Evolutionary conservation across 345 rosid species (phyloP).

Genomic region (Turnera subulata): DNA sequence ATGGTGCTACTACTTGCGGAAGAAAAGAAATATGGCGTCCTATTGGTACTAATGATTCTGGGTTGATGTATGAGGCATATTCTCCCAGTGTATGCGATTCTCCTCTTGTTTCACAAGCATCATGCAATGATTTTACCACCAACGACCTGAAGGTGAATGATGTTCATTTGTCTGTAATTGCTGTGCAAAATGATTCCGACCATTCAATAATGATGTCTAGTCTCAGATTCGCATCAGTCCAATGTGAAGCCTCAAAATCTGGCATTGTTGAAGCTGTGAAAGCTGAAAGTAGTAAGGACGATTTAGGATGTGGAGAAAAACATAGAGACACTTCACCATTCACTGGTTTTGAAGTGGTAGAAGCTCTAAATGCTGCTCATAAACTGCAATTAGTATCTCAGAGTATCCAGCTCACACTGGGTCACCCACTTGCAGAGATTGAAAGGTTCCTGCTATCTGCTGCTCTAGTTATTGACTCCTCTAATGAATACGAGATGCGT

Average conservation of each 20-base stretch:
- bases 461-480: conserved; percentile 20
- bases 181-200: neutral
- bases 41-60: conserved; percentile 7
- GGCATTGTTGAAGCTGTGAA: conserved; percentile 5
- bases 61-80: conserved; percentile 4
- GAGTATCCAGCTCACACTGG: neutral
- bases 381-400: conserved; percentile 21
- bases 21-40: conserved; percentile 14
- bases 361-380: conserved; percentile 17
- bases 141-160: neutral
- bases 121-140: neutral
- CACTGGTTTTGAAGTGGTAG: conserved; percentile 2
- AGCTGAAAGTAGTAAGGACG: too few species aligned
- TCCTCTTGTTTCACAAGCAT: neutral
- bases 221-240: neutral
- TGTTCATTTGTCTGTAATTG: neutral
- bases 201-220: neutral
- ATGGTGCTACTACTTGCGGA: conserved; percentile 13
- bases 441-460: conserved; percentile 23
- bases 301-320: conserved; percentile 7
- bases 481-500: too few species aligned
- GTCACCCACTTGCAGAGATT: conserved; percentile 23
- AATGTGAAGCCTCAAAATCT: conserved; percentile 8
- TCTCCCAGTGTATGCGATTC: conserved; percentile 3
- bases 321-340: conserved; percentile 3